Conservation (phyloP, 2,329 filamentous ascomycete genomes). For the Alternaria atra region DNA sequence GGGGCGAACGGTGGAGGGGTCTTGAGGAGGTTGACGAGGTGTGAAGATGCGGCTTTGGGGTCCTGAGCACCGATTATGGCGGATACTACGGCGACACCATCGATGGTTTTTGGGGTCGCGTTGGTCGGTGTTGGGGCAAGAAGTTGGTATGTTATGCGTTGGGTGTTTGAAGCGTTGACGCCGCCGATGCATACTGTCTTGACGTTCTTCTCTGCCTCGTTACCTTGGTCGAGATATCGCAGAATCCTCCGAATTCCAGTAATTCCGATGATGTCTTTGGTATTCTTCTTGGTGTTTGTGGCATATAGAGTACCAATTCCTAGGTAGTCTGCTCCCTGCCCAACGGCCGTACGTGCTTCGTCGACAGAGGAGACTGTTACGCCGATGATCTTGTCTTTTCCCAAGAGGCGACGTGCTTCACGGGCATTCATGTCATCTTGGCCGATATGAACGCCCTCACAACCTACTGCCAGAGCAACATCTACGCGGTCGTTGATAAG, state of each 20-base stretch:
- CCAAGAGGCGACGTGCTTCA: conserved; percentile 76
- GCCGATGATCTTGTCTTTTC: conserved; percentile 82
- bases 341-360: conserved; percentile 76
- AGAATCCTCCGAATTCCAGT: conserved; percentile 75
- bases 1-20: conserved; percentile 35
- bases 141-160: conserved; percentile 77
- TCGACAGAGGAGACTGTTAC: conserved; percentile 80
- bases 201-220: conserved; percentile 39
- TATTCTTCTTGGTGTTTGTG: conserved; percentile 83
- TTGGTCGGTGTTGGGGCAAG: conserved; percentile 45
- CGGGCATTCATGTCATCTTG: conserved; percentile 86
- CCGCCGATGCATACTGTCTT: conserved; percentile 85
- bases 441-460: conserved; percentile 92
- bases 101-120: conserved; percentile 65
- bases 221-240: conserved; percentile 61
- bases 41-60: conserved; percentile 68
- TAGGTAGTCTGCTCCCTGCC: conserved; percentile 85
- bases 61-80: conserved; percentile 80
- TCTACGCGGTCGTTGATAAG: conserved; percentile 94
- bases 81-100: conserved; percentile 88
- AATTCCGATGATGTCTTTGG: conserved; percentile 80
- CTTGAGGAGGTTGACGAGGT: conserved; percentile 67
- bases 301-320: conserved; percentile 91
- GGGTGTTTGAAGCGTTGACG: conserved; percentile 78
- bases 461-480: conserved; percentile 83